Evolutionary conservation across 1,284 basidiomycete genomes (phyloP).

Genomic region (Cutaneotrichosporon sp.): DNA sequence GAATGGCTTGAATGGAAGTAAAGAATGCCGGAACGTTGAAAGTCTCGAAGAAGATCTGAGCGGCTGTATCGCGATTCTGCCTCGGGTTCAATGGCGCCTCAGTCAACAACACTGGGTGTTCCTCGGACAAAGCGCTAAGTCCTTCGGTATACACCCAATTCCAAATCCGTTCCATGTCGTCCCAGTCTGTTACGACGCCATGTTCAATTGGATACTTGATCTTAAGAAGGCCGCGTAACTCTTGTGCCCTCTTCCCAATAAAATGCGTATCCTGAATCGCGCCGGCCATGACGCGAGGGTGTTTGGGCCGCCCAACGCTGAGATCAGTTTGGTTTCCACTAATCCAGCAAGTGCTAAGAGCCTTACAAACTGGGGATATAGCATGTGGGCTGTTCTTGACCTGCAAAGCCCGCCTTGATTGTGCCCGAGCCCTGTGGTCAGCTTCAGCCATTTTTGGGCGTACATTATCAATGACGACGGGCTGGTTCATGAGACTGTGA

Average conservation of each 20-base stretch:
- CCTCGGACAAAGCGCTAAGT: conserved; percentile 88
- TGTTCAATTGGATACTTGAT: conserved; percentile 99
- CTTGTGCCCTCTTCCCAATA: conserved; percentile 89
- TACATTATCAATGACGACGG: conserved; percentile 91
- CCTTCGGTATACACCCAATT: conserved; percentile 94
- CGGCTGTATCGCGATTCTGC: conserved; percentile 88
- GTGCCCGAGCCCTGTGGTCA: conserved; percentile 81
- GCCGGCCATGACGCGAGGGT: conserved; percentile 94
- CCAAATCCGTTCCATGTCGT: conserved; percentile 99
- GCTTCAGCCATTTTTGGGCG: conserved; percentile 39
- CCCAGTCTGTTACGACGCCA: conserved; percentile 87
- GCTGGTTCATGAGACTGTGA: conserved; percentile 52
- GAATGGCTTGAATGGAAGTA: conserved; percentile 94
- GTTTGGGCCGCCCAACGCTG: conserved; percentile 92
- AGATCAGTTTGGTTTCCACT: not conserved
- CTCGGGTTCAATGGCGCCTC: conserved; percentile 94
- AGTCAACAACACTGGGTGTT: conserved; percentile 95
- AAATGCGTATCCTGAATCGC: conserved; percentile 67
- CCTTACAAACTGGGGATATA: conserved; percentile 96
- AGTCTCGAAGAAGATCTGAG: conserved; percentile 98
- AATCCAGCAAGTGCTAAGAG: not conserved
- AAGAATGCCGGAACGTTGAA: conserved; percentile 99
- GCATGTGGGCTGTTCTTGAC: conserved; percentile 95
- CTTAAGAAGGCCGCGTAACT: conserved; percentile 87
- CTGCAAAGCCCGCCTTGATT: conserved; percentile 96